A percentile compares a stretch with the other conserved stretches of the same genome.
Conservation (phyloP, 164 flowering plant genomes). For the Buxus sempervirens region DNA sequence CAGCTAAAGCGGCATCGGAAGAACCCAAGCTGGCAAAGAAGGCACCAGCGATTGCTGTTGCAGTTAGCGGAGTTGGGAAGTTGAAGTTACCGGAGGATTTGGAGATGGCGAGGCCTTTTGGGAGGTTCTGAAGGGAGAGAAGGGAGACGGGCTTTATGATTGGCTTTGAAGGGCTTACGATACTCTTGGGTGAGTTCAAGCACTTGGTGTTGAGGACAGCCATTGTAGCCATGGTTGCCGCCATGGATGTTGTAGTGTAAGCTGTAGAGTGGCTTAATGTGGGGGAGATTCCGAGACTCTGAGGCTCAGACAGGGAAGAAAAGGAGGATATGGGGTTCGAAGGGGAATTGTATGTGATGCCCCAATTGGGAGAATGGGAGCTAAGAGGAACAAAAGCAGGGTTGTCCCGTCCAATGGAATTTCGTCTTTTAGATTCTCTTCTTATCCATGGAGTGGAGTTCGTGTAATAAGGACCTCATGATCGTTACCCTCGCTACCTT, state of each 20-base stretch:
- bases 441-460: slow-evolving; percentile 25
- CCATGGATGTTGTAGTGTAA: slow-evolving; percentile 21
- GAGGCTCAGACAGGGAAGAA: background rate
- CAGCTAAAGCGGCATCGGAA: slow-evolving; percentile 57
- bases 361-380: background rate
- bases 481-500: slow-evolving; percentile 8
- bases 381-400: background rate
- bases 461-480: slow-evolving; percentile 26
- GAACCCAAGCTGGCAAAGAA: slow-evolving; percentile 45
- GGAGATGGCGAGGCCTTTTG: slow-evolving; percentile 41
- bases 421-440: slow-evolving; percentile 23
- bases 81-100: slow-evolving; percentile 18
- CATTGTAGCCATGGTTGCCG: slow-evolving; percentile 44
- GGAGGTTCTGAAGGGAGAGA: slow-evolving; percentile 52
- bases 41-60: slow-evolving; percentile 55
- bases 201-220: slow-evolving; percentile 55
- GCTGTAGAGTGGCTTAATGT: slow-evolving; percentile 8
- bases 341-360: no score
- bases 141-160: slow-evolving; percentile 43
- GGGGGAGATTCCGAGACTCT: background rate
- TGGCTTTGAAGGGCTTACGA: slow-evolving; percentile 34
- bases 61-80: slow-evolving; percentile 19
- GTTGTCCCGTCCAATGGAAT: slow-evolving; percentile 22
- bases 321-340: background rate
- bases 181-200: slow-evolving; percentile 31